Evolutionary conservation across 148 eudicot genomes (phyloP), one percentile per base, ranked within the genome.

Genomic region (Camellia sinensis): DNA sequence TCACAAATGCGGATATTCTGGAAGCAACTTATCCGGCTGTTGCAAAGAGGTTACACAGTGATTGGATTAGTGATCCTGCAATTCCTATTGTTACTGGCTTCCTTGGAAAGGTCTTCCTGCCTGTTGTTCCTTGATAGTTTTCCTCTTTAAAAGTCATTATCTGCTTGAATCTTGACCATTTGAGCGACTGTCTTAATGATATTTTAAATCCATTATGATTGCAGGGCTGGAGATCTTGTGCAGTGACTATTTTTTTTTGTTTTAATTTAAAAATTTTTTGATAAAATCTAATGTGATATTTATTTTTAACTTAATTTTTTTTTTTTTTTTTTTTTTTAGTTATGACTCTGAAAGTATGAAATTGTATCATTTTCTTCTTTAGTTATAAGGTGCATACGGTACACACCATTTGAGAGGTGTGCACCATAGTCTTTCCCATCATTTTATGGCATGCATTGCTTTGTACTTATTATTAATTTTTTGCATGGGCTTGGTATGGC

Each of bases 1-100:
- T 93, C 80, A 91, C 97, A 53, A 96, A 96, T 88, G 99, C 98
- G 69, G 99, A 96, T 80, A 96, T 96, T 64, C 83, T 93, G 84
- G 99, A 96, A 87, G 98, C 94, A 84, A 94, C 99, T 46, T 96
- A 96, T 83, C 98, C 99, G 67, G 94, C 99, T 82, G 92, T 96
- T 79, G 97, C 98, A 64, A 90, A 93, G 84, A 87, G 92, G 74
- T 86, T 96, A 71, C 78, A 81, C 64, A 87, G 88, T 82, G 99
- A 92, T 84, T 92, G 97, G 98, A 79, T 78, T 43, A 79, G 81
- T 74, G 89, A 92, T 87, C 95, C 97, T 83, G 97, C 99, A 37
- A 92, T 96, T 81, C 99, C 98, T 63, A 80, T 96, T 71, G 92
- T 96, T 73, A 96, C 99, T 56, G 97, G 98, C 71, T 96, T 93